Evolutionary conservation across 225 moss, liverwort and hornwort genomes (phyloP).

Genomic region (Lunularia cruciata): DNA sequence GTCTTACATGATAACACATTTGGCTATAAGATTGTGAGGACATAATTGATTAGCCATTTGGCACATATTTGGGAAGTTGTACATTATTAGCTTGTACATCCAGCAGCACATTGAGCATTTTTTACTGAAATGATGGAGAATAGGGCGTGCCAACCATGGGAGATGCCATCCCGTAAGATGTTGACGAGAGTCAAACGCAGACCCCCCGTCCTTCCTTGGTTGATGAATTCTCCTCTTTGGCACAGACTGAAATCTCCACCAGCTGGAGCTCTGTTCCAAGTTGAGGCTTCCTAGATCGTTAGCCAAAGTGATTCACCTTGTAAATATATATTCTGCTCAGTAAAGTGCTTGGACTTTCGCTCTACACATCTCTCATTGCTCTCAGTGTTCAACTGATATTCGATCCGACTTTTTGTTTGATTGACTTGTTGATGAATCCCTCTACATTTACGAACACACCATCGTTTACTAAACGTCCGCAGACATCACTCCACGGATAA

Average conservation of each 20-base stretch:
- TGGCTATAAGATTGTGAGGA: constrained; percentile 18
- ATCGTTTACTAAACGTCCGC: no score
- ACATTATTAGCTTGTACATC: constrained; percentile 39
- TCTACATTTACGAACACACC: no score
- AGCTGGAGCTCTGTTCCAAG: constrained; percentile 9
- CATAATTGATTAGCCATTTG: constrained; percentile 17
- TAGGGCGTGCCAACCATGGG: background rate
- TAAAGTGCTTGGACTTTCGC: constrained; percentile 26
- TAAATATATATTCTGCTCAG: constrained; percentile 38
- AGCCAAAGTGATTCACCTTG: constrained; percentile 21
- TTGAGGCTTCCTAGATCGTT: constrained; percentile 13
- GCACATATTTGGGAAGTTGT: constrained; percentile 39
- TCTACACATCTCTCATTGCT: no score
- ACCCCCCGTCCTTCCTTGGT: constrained; percentile 4
- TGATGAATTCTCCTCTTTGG: constrained; percentile 10
- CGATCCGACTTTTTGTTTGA: no score
- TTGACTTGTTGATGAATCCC: no score
- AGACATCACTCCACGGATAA: no score
- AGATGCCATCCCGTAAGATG: background rate
- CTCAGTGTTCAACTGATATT: no score
- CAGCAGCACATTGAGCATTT: constrained; percentile 25
- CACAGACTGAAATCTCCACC: constrained; percentile 19
- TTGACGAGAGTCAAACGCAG: background rate
- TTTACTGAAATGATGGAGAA: constrained; percentile 22
- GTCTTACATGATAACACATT: constrained; percentile 14